phyloP scores from a whole-genome alignment of 495 filamentous ascomycete species.

The Saxispiralis lemnorum region DNA sequence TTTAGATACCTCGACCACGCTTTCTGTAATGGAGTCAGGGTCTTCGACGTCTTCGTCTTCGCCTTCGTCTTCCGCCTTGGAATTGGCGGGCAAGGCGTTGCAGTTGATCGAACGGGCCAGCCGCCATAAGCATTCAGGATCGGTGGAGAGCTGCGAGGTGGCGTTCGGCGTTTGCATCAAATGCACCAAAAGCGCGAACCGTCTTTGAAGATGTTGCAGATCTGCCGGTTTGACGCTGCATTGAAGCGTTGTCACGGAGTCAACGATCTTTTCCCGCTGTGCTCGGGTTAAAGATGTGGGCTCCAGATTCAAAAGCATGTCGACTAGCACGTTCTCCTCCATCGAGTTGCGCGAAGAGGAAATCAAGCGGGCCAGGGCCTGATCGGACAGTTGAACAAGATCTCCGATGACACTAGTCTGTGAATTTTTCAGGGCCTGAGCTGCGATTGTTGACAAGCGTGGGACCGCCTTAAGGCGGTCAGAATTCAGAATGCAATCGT shows the following conservation, averaged over 20 bases:
- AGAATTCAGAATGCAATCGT: no score
- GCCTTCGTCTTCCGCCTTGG: not conserved
- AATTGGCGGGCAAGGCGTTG: not conserved
- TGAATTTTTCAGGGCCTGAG: not conserved
- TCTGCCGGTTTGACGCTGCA: not conserved
- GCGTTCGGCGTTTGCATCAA: slow-evolving; percentile 9
- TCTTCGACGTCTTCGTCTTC: no score
- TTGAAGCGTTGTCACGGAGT: not conserved
- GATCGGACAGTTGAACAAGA: not conserved
- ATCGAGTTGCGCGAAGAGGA: no score
- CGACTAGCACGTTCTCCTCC: no score
- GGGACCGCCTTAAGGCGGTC: no score
- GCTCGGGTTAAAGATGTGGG: not conserved
- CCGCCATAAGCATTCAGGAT: not conserved
- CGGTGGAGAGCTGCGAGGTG: slow-evolving; percentile 5
- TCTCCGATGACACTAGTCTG: not conserved
- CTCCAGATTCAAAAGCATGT: no score
- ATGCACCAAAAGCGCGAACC: slow-evolving; percentile 2
- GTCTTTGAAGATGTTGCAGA: not conserved
- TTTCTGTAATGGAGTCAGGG: no score
- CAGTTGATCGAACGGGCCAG: not conserved
- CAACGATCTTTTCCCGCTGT: slow-evolving; percentile 1
- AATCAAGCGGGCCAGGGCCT: not conserved
- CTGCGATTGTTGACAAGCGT: not conserved
- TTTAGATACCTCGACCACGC: no score